Evolutionary conservation across 192 early-diverging fungal genomes (phyloP).

Genomic region (Entomortierella lignicola): DNA sequence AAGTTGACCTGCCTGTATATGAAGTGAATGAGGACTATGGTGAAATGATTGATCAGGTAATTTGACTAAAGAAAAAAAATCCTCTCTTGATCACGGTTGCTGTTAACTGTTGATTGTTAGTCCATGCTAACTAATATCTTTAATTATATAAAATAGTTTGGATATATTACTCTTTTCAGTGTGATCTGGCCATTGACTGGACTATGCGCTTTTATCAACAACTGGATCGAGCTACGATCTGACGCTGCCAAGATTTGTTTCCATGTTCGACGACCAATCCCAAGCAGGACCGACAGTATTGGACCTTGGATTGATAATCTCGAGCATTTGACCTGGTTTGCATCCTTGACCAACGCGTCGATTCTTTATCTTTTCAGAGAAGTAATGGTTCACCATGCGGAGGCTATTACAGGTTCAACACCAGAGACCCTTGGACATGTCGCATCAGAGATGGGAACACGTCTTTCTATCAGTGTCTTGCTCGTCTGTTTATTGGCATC

Average conservation of each 20-base stretch:
- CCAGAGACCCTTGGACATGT: not conserved
- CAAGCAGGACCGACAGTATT: slow-evolving; percentile 77
- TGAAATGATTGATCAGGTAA: slow-evolving; percentile 91
- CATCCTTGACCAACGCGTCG: slow-evolving; percentile 68
- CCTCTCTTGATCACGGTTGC: not conserved
- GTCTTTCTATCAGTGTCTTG: slow-evolving; percentile 23
- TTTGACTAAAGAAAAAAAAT: not conserved
- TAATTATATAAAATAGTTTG: slow-evolving; percentile 73
- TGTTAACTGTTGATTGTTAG: not conserved
- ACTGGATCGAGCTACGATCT: slow-evolving; percentile 90
- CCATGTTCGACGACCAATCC: slow-evolving; percentile 76
- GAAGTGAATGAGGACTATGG: slow-evolving; percentile 89
- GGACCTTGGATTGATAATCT: slow-evolving; percentile 82
- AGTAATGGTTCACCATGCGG: slow-evolving; percentile 6
- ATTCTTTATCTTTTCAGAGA: slow-evolving; percentile 64
- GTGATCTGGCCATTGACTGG: slow-evolving; percentile 88
- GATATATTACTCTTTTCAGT: slow-evolving; percentile 86
- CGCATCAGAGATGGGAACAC: not conserved
- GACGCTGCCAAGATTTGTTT: slow-evolving; percentile 93
- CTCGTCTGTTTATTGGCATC: slow-evolving; percentile 32
- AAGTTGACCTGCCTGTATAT: slow-evolving; percentile 78
- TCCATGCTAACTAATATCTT: not conserved
- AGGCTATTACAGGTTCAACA: not conserved
- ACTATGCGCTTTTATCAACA: slow-evolving; percentile 85
- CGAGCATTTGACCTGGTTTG: slow-evolving; percentile 61